A percentile compares a stretch with the other conserved stretches of the same genome.
Evolutionary conservation across 208 protist species (phyloP).

Genomic region (Spongospora subterranea): DNA sequence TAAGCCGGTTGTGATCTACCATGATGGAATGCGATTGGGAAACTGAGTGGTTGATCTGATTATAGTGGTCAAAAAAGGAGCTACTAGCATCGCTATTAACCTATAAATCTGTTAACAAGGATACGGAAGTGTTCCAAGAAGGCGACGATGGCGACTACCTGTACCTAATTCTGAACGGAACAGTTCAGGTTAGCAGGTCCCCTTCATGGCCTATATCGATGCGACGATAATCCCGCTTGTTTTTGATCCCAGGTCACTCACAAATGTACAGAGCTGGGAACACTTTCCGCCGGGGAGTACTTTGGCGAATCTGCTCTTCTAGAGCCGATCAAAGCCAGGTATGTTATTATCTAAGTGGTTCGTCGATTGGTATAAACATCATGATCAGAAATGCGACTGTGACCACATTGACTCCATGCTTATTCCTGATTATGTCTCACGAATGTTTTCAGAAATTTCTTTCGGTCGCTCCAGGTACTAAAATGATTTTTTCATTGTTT

Average conservation of each 20-base stretch:
- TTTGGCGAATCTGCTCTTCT: conserved; percentile 32
- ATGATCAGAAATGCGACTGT: not conserved
- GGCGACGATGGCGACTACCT: conserved; percentile 45
- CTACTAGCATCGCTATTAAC: conserved; percentile 40
- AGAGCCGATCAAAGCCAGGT: not conserved
- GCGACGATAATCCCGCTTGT: too few species aligned
- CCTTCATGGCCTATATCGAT: not conserved
- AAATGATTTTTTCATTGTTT: not conserved
- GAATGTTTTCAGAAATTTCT: conserved; percentile 40
- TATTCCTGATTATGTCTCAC: conserved; percentile 39
- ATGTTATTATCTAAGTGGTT: not conserved
- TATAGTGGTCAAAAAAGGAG: conserved; percentile 53
- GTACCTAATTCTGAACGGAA: conserved; percentile 55
- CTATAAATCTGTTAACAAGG: conserved; percentile 21
- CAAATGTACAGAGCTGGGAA: not conserved
- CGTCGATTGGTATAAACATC: not conserved
- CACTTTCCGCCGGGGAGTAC: not conserved
- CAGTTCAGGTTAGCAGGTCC: not conserved
- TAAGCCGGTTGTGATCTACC: not conserved
- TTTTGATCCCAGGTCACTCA: not conserved
- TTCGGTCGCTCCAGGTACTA: not conserved
- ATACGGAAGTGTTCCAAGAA: conserved; percentile 12
- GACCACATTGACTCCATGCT: conserved; percentile 9
- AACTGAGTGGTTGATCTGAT: not conserved
- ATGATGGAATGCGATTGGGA: not conserved